Percentiles rank a stretch among this genome's conserved stretches.
Conservation (phyloP, 129 eudicot genomes). For the Daucus carota region DH1_v3.0 NC_030387.2:41227001-41227500, state of each 20-base stretch:
- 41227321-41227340: not conserved
- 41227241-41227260: not conserved
- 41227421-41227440: not conserved
- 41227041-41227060: not conserved
- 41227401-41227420: not conserved
- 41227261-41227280: not conserved
- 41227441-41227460: not conserved
- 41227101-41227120: not conserved
- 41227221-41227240: not conserved
- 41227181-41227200: not conserved
- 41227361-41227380: not conserved
- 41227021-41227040: not conserved
- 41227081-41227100: constrained; percentile 6
- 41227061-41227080: not conserved
- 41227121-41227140: not conserved
- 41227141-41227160: constrained; percentile 3
- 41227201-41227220: not conserved
- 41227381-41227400: not conserved
- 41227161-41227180: not conserved
- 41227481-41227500: constrained; percentile 69
- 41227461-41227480: constrained; percentile 38
- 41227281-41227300: not conserved
- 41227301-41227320: too few relatives aligned
- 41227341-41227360: not conserved
- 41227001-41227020: constrained; percentile 4